Evolutionary conservation across 139 green algal genomes (phyloP).

Genomic region (Pycnococcus provasolii): DNA sequence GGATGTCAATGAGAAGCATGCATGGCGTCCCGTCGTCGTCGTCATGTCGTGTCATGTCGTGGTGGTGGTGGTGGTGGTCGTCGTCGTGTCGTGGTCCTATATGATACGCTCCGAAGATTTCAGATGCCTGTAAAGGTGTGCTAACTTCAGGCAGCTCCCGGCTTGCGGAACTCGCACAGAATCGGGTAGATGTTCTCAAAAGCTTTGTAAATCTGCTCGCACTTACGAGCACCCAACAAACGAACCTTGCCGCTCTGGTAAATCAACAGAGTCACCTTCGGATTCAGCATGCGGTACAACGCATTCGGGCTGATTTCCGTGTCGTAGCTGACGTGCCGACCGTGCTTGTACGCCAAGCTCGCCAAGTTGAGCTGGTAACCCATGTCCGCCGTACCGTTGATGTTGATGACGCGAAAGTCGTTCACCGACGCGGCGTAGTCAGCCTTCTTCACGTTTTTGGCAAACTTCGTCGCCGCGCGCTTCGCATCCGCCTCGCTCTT

Average conservation of each 20-base stretch:
- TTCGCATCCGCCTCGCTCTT: conserved; percentile 70
- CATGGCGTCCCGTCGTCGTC: no score
- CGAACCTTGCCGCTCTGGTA: conserved; percentile 97
- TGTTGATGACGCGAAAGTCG: conserved; percentile 99
- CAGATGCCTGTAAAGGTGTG: no score
- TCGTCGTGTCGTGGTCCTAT: no score
- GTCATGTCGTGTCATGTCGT: no score
- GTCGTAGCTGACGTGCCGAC: conserved; percentile 87
- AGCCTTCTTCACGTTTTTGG: conserved; percentile 85
- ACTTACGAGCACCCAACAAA: conserved; percentile 57
- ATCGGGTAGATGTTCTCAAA: conserved; percentile 98
- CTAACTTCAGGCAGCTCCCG: no score
- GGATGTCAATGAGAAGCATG: no score
- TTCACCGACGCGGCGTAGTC: conserved; percentile 67
- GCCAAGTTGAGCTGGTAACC: conserved; percentile 95
- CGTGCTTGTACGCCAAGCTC: conserved; percentile 70
- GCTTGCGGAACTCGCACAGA: conserved; percentile 77
- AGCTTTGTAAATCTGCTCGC: conserved; percentile 90
- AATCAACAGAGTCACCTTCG: conserved; percentile 98
- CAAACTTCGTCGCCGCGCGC: conserved; percentile 71
- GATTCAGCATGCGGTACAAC: conserved; percentile 95
- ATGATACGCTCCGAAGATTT: no score
- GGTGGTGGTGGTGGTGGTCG: no score
- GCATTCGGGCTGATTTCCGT: conserved; percentile 97
- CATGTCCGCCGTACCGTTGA: conserved; percentile 95